These are phyloP conservation scores for Debaryomyces fabryi DNA, from an alignment of 1,139 yeast species.

Conservation along the genomic window DNA sequence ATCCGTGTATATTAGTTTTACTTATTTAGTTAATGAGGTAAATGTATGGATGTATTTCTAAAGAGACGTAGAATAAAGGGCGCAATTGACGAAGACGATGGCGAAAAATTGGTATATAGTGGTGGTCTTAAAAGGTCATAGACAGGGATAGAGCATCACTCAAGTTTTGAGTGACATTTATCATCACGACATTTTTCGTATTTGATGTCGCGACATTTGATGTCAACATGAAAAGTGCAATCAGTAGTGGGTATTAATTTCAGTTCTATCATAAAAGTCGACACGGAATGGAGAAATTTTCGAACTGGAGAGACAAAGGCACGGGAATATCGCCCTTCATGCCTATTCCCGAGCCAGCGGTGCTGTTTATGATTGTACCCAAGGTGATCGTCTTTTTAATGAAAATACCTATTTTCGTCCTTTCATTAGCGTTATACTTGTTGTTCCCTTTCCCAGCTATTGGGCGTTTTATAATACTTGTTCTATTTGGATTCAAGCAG, in stretches of 20 bases:
- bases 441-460: slow-evolving; percentile 21
- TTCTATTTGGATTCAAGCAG: slow-evolving; percentile 29
- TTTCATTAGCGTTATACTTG: slow-evolving; percentile 19
- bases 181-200: no score
- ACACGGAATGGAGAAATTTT: slow-evolving; percentile 67
- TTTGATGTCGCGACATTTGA: neutral
- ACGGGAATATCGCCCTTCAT: slow-evolving; percentile 83
- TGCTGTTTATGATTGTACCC: slow-evolving; percentile 4
- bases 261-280: neutral
- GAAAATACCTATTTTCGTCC: slow-evolving; percentile 31
- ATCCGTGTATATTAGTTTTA: slow-evolving; percentile 23
- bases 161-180: slow-evolving; percentile 2
- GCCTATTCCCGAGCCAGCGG: slow-evolving; percentile 39
- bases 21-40: slow-evolving; percentile 17
- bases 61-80: slow-evolving; percentile 1
- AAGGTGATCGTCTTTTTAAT: slow-evolving; percentile 22
- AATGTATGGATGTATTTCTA: slow-evolving; percentile 8
- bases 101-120: neutral
- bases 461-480: slow-evolving; percentile 17
- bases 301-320: slow-evolving; percentile 75
- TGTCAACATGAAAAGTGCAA: neutral
- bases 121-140: neutral
- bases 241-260: neutral
- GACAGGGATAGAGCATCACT: neutral
- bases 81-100: neutral